These are phyloP conservation scores for Trifolium dubium DNA, from an alignment of 306 rosid genomes.

Conservation along the genomic window DNA sequence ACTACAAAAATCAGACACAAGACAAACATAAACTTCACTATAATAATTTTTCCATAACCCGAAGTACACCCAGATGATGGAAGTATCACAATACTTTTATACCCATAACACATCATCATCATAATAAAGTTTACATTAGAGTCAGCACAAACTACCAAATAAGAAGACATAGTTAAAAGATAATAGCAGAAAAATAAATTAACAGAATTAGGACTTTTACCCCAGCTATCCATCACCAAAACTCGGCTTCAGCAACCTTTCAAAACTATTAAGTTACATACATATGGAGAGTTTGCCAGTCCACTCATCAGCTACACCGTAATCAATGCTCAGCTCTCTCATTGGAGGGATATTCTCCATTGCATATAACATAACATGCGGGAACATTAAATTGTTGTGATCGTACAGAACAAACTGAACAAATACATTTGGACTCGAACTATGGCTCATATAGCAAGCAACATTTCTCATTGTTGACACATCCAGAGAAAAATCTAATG, in stretches of 20 bases:
- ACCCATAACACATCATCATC: background rate
- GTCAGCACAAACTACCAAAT: conserved; percentile 27
- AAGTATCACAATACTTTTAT: conserved; percentile 24
- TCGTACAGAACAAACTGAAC: conserved; percentile 90
- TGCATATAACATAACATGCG: conserved; percentile 92
- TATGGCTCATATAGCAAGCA: conserved; percentile 93
- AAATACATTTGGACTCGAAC: conserved; percentile 76
- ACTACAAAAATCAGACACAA: conserved; percentile 21
- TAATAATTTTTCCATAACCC: background rate
- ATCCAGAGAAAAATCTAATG: conserved; percentile 88
- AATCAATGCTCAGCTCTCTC: conserved; percentile 96
- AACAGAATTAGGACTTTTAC: conserved; percentile 48
- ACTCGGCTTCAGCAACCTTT: conserved; percentile 49
- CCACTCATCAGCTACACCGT: conserved; percentile 87
- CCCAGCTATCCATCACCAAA: conserved; percentile 51
- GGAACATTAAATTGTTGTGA: conserved; percentile 95
- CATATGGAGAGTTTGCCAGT: conserved; percentile 87
- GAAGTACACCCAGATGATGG: conserved; percentile 17
- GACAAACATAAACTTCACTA: conserved; percentile 27
- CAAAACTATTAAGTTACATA: conserved; percentile 66
- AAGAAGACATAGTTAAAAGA: conserved; percentile 13
- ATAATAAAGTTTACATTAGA: conserved; percentile 17
- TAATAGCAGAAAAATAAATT: conserved; percentile 17
- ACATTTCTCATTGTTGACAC: conserved; percentile 91
- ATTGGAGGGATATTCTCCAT: conserved; percentile 96